phyloP scores from a whole-genome alignment of 352 stramenopile species.

The Phytopythium cucurbitacearum region DNA sequence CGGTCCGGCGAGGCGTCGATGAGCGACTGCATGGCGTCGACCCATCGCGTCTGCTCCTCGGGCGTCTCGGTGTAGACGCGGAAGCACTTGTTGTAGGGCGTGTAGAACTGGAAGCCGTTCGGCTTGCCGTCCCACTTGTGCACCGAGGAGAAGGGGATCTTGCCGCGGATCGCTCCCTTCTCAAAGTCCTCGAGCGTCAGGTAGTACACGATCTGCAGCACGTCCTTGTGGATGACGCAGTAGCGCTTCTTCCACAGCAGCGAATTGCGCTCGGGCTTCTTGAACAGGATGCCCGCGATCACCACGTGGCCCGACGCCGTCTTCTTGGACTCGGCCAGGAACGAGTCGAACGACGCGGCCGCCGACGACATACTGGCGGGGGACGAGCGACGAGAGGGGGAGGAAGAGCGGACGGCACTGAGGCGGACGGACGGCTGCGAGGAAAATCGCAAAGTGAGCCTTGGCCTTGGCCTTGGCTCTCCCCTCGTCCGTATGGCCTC shows the following conservation, averaged over 20 bases:
- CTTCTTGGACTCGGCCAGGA: slow-evolving; percentile 45
- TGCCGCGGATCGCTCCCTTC: slow-evolving; percentile 68
- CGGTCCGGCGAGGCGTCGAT: slow-evolving; percentile 68
- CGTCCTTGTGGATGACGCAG: slow-evolving; percentile 69
- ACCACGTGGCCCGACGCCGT: slow-evolving; percentile 45
- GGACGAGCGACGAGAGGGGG: slow-evolving; percentile 11
- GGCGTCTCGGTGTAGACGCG: slow-evolving; percentile 77
- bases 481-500: no score
- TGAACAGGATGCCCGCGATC: slow-evolving; percentile 72
- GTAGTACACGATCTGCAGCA: slow-evolving; percentile 82
- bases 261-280: slow-evolving; percentile 79
- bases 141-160: slow-evolving; percentile 77
- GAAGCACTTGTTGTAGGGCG: slow-evolving; percentile 79
- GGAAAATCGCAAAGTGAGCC: no score
- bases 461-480: no score
- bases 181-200: slow-evolving; percentile 68
- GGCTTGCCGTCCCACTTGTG: slow-evolving; percentile 85
- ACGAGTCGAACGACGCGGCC: slow-evolving; percentile 48
- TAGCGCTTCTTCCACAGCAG: slow-evolving; percentile 87
- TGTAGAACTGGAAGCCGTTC: slow-evolving; percentile 87
- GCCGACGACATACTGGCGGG: background rate
- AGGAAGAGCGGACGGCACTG: slow-evolving; percentile 1
- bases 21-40: slow-evolving; percentile 60
- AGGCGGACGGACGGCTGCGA: background rate
- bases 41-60: slow-evolving; percentile 65